Evolutionary conservation across 768 basidiomycete genomes (phyloP).

Genomic region (Kwoniella dendrophila): DNA sequence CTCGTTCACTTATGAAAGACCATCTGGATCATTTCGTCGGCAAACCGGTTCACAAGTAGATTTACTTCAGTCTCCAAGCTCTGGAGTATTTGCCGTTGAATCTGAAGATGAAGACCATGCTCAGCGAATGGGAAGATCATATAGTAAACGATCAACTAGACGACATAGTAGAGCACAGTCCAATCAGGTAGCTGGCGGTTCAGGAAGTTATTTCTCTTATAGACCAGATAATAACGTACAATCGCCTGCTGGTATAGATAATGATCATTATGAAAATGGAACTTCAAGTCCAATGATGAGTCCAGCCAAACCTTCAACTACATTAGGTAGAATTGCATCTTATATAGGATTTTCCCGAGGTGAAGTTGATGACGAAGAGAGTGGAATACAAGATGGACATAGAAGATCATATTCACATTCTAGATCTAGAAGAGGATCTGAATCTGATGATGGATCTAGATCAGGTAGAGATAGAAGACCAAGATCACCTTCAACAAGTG

Average conservation of each 20-base stretch:
- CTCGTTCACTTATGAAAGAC: slow-evolving; percentile 28
- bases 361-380: slow-evolving; percentile 44
- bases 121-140: slow-evolving; percentile 6
- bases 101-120: slow-evolving; percentile 43
- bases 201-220: slow-evolving; percentile 33
- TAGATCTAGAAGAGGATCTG: slow-evolving; percentile 37
- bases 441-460: slow-evolving; percentile 34
- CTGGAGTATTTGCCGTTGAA: slow-evolving; percentile 41
- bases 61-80: slow-evolving; percentile 36
- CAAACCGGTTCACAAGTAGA: slow-evolving; percentile 34
- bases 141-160: slow-evolving; percentile 29
- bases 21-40: slow-evolving; percentile 22
- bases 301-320: slow-evolving; percentile 31
- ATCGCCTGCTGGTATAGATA: not conserved
- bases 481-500: slow-evolving; percentile 30
- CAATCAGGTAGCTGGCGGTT: not conserved
- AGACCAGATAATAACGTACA: slow-evolving; percentile 15
- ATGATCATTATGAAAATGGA: slow-evolving; percentile 1
- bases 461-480: slow-evolving; percentile 6
- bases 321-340: slow-evolving; percentile 41
- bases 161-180: slow-evolving; percentile 16
- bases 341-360: slow-evolving; percentile 44
- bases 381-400: slow-evolving; percentile 19
- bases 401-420: slow-evolving; percentile 34
- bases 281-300: slow-evolving; percentile 20